phyloP scores from a whole-genome alignment of 352 stramenopile species.

The Peronosclerospora sorghi region DNA sequence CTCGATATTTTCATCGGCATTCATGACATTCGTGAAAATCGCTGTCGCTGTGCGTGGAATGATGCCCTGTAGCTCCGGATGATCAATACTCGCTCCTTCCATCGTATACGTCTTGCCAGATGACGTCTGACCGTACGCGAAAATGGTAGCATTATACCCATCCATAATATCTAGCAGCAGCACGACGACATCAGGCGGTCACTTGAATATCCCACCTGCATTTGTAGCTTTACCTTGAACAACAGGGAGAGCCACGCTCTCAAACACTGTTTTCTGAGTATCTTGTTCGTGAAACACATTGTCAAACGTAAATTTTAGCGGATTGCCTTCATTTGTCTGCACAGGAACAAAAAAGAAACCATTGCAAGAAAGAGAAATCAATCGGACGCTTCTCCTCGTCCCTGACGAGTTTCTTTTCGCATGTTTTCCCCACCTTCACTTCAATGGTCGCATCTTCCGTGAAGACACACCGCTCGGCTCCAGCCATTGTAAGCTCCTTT shows the following conservation, averaged over 20 bases:
- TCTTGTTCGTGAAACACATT: conserved; percentile 77
- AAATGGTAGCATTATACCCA: conserved; percentile 91
- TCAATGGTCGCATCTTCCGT: conserved; percentile 44
- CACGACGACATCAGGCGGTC: conserved; percentile 5
- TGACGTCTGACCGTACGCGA: conserved; percentile 88
- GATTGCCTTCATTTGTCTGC: conserved; percentile 39
- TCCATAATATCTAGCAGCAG: conserved; percentile 71
- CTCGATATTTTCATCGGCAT: conserved; percentile 85
- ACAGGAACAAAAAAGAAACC: neutral
- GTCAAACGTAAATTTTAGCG: conserved; percentile 86
- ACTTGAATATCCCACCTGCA: neutral
- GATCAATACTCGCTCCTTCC: conserved; percentile 60
- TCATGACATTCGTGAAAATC: conserved; percentile 82
- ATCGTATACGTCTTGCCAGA: conserved; percentile 44
- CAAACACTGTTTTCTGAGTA: conserved; percentile 83
- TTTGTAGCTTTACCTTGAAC: conserved; percentile 57
- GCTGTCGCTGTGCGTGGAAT: conserved; percentile 82
- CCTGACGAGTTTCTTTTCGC: neutral
- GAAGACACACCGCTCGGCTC: conserved; percentile 41
- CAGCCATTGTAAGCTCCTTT: conserved; percentile 60
- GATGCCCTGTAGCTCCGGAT: conserved; percentile 75
- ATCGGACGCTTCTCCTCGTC: neutral
- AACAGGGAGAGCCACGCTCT: conserved; percentile 77
- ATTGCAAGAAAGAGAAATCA: neutral
- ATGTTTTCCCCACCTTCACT: conserved; percentile 35